Percentiles rank a stretch among this genome's conserved stretches.
phyloP scores from a whole-genome alignment of 805 yeast species.

The Teunomyces tritomae region DNA sequence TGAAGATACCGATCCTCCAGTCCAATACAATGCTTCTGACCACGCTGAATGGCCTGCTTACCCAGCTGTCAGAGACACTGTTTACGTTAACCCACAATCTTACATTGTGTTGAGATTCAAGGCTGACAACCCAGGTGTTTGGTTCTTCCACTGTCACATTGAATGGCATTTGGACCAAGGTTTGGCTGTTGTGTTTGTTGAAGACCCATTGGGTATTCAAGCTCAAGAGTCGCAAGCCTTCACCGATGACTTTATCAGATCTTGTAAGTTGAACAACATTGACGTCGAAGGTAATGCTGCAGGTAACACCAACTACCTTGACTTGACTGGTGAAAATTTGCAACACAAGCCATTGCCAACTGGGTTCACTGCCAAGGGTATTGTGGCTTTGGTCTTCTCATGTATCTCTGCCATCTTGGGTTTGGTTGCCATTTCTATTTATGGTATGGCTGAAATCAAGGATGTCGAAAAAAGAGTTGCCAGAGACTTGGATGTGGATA shows the following conservation, averaged over 20 bases:
- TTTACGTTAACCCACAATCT: constrained; percentile 78
- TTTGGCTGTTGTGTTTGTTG: constrained; percentile 73
- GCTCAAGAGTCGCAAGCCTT: constrained; percentile 48
- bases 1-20: constrained; percentile 52
- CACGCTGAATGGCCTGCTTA: constrained; percentile 53
- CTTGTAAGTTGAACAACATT: constrained; percentile 59
- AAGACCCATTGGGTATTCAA: constrained; percentile 76
- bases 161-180: constrained; percentile 99
- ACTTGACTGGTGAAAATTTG: constrained; percentile 71
- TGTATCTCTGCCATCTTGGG: constrained; percentile 84
- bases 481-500: constrained; percentile 50
- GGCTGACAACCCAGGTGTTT: constrained; percentile 96
- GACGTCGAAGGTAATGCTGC: constrained; percentile 83
- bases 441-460: constrained; percentile 83
- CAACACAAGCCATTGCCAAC: constrained; percentile 68
- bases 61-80: constrained; percentile 84
- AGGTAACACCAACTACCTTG: constrained; percentile 62
- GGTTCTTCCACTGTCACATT: constrained; percentile 98
- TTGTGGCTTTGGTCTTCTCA: constrained; percentile 90
- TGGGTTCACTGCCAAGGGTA: constrained; percentile 94
- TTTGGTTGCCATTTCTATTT: constrained; percentile 67
- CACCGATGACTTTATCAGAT: constrained; percentile 56
- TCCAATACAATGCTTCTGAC: constrained; percentile 52
- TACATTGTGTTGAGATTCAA: constrained; percentile 81
- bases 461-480: constrained; percentile 63